Base-by-base conservation (phyloP, 768 basidiomycete species). In the Tricholoma matsutake region DNA sequence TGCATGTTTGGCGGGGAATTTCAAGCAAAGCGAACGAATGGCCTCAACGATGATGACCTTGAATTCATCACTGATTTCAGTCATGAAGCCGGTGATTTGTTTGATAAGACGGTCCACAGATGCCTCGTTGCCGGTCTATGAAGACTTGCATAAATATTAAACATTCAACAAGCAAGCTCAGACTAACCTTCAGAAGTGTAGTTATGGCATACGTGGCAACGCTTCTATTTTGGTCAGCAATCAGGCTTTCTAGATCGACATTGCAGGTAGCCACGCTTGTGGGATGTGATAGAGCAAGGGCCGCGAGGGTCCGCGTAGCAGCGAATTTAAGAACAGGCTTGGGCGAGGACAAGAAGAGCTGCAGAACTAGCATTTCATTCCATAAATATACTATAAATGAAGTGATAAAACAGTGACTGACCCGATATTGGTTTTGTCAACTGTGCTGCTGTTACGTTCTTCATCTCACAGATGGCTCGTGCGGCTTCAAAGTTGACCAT, bases 401-500 rank as follows among this genome's bases (percentile, higher is more conserved):
- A 51, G 53, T 10, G 58, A 58, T 39, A 9, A 56, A 58, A n/a
- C n/a, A 31, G 51, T 54, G 29, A 74, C 87, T 69, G 63, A 94
- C 96, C 94, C 57, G 94, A 86, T 62, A 99, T 94, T 0, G 97
- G 83, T 68, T 94, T 89, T 25, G 87, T 86, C 56, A 98, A 78
- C 68, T 98, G 94, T 4, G 83, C 74, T 7, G 87, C 72, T 28
- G 87, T 81, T 29, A 94, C 89, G 62, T 88, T 86, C 75, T 88
- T 91, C 91, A 96, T 92, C 73, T 98, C 96, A 72, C 96, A 98
- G 63, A 99, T 96, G 6, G 88, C 96, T 47, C 97, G 90, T 3
- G 97, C 96, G 20, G 97, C 97, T 74, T 99, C 97, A 63, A 95
- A 92, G 76, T 98, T 98, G 70, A 99, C 97, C 96, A 98, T 99